Conservation (phyloP, 345 rosid species). For the Gossypioides kirkii region DNA sequence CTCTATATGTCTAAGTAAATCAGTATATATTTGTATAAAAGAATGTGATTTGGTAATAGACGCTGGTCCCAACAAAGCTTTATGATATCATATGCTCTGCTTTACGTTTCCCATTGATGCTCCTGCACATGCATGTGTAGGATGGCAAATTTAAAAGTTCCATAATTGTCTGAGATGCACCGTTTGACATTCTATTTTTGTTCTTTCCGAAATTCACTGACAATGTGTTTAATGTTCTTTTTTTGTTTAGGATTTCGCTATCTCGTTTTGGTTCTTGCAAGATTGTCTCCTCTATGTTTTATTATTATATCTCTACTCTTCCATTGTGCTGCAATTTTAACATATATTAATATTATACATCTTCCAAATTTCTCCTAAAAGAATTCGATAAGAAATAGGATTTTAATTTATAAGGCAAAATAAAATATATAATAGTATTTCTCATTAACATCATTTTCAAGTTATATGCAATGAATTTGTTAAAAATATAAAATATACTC, state of each 20-base stretch:
- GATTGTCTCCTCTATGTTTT: neutral
- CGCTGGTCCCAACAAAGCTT: neutral
- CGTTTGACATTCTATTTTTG: neutral
- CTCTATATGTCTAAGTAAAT: neutral
- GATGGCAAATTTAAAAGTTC: neutral
- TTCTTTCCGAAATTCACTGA: no score
- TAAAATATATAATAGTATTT: no score
- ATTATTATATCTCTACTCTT: neutral
- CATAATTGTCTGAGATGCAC: neutral
- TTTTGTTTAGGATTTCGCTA: neutral
- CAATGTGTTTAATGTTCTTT: no score
- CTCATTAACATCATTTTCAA: no score
- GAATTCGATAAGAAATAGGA: no score
- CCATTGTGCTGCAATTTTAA: neutral
- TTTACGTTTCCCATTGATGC: neutral
- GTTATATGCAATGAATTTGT: no score
- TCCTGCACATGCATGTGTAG: neutral
- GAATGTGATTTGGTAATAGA: neutral
- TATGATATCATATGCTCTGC: conserved; percentile 8
- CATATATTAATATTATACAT: neutral
- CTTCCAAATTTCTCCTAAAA: no score
- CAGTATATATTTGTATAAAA: neutral
- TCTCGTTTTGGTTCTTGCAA: neutral
- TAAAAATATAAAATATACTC: no score
- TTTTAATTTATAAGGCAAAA: no score